Evolutionary conservation across 1,284 basidiomycete genomes (phyloP).

Genomic region (Leccinum pseudoinsigne): DNA sequence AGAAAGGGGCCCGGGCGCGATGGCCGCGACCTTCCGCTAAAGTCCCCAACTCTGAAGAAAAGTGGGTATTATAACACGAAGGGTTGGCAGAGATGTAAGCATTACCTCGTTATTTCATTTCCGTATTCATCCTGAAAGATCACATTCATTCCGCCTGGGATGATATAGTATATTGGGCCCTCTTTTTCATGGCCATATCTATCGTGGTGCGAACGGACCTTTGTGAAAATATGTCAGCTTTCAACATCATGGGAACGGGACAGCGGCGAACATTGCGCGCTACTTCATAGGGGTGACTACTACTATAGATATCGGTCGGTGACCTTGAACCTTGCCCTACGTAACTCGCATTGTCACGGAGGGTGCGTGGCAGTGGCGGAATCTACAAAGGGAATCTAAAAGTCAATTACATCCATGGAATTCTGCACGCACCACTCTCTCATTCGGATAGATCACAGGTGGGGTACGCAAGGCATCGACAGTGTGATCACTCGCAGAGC

Average conservation of each 20-base stretch:
- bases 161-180: slow-evolving; percentile 57
- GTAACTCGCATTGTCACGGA: slow-evolving; percentile 20
- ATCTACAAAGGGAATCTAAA: slow-evolving; percentile 20
- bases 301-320: slow-evolving; percentile 34
- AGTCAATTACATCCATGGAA: background rate
- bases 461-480: slow-evolving; percentile 29
- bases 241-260: background rate
- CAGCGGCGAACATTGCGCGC: slow-evolving; percentile 16
- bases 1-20: slow-evolving; percentile 40
- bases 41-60: slow-evolving; percentile 45
- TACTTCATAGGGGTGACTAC: slow-evolving; percentile 19
- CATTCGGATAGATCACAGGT: slow-evolving; percentile 20
- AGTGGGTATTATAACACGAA: slow-evolving; percentile 25
- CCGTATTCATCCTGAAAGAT: slow-evolving; percentile 70
- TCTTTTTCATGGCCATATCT: slow-evolving; percentile 28
- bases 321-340: slow-evolving; percentile 19
- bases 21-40: slow-evolving; percentile 29
- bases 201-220: slow-evolving; percentile 26
- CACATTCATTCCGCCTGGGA: slow-evolving; percentile 63
- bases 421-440: slow-evolving; percentile 28
- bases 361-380: slow-evolving; percentile 30
- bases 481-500: slow-evolving; percentile 33
- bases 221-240: slow-evolving; percentile 12
- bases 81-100: background rate
- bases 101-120: slow-evolving; percentile 63